phyloP scores from a whole-genome alignment of 441 rosid genomes.

The Mallotus japonicus region DNA sequence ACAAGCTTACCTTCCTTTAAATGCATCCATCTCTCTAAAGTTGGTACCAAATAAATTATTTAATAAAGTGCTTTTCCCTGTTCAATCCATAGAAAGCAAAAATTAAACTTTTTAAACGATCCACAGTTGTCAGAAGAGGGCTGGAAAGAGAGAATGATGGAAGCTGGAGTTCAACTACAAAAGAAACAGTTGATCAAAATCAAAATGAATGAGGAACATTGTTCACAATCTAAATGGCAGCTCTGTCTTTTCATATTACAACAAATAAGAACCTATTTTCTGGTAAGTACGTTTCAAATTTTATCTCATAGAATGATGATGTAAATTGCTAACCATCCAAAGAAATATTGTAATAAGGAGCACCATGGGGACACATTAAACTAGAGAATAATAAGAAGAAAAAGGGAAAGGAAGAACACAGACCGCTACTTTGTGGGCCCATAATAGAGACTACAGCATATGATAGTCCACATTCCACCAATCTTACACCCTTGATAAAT shows the following conservation, averaged over 20 bases:
- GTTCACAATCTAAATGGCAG: background rate
- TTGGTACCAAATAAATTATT: conserved; percentile 88
- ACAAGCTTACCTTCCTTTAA: conserved; percentile 72
- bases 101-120: conserved; percentile 18
- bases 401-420: conserved; percentile 25
- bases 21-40: conserved; percentile 99
- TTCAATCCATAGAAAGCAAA: conserved; percentile 28
- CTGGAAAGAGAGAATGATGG: background rate
- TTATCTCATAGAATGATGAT: background rate
- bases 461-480: conserved; percentile 85
- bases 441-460: conserved; percentile 96
- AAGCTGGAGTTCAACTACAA: background rate
- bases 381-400: background rate
- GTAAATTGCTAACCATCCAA: background rate
- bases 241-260: background rate
- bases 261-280: background rate
- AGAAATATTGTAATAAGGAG: conserved; percentile 1
- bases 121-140: background rate
- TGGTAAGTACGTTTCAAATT: background rate
- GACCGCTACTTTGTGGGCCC: conserved; percentile 99
- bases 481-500: conserved; percentile 71
- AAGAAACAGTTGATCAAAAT: background rate
- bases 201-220: background rate
- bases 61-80: conserved; percentile 97
- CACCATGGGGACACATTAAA: background rate